Percentiles rank a stretch among this genome's conserved stretches.
Evolutionary conservation across 352 stramenopile genomes (phyloP).

Genomic region (Phytophthora europaea): DNA sequence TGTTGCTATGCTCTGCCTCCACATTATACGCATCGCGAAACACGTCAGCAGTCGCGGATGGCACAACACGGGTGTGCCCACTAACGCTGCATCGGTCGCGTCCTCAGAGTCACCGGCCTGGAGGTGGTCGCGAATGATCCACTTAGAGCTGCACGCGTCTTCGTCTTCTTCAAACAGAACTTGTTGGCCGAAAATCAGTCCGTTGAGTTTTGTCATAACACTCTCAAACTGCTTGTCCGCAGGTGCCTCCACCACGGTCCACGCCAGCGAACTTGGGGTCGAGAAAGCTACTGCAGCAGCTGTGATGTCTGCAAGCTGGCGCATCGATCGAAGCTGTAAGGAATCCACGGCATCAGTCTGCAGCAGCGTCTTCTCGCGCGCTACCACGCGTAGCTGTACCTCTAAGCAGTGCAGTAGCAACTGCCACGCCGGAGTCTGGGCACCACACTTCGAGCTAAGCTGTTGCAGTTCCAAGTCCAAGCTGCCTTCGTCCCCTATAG

Average conservation of each 20-base stretch:
- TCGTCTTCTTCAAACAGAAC: conserved; percentile 81
- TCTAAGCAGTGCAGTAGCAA: conserved; percentile 68
- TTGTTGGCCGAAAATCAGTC: conserved; percentile 76
- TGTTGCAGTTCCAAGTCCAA: conserved; percentile 67
- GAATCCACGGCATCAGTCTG: conserved; percentile 47
- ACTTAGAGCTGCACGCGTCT: conserved; percentile 24
- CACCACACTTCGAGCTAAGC: conserved; percentile 48
- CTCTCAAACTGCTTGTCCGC: conserved; percentile 58
- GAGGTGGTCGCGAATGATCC: conserved; percentile 10
- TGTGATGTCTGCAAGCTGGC: conserved; percentile 56
- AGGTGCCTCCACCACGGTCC: conserved; percentile 52
- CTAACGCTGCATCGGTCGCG: conserved; percentile 32
- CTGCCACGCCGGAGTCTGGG: conserved; percentile 61
- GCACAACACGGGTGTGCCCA: conserved; percentile 55
- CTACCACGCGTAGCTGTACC: conserved; percentile 66
- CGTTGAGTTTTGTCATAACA: conserved; percentile 56
- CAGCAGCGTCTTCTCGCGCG: conserved; percentile 50
- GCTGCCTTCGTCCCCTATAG: conserved; percentile 52
- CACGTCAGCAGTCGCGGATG: conserved; percentile 63
- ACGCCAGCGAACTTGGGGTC: conserved; percentile 49
- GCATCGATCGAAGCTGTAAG: conserved; percentile 67
- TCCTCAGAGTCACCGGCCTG: conserved; percentile 30
- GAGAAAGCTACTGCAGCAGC: conserved; percentile 57
- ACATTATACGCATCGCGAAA: conserved; percentile 63
- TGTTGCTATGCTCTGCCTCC: conserved; percentile 44